A percentile compares a stretch with the other conserved stretches of the same genome.
Evolutionary conservation across 768 basidiomycete species (phyloP).

Genomic region (Auricularia sp.): DNA sequence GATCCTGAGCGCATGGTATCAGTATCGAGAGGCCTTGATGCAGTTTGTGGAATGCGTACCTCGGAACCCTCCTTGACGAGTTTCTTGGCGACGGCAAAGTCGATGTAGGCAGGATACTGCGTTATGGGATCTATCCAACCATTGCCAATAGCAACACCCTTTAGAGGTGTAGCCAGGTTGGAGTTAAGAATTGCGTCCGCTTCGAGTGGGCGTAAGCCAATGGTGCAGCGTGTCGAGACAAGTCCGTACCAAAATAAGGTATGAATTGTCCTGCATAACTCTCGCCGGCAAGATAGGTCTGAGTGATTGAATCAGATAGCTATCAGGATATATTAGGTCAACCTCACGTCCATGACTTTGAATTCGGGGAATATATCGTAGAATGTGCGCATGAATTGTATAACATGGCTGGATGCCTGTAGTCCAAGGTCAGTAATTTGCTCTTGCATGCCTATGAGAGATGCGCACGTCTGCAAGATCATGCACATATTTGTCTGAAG

Average conservation of each 20-base stretch:
- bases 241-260: constrained; percentile 72
- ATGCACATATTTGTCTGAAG: constrained; percentile 76
- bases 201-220: constrained; percentile 18
- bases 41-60: constrained; percentile 29
- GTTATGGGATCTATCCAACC: constrained; percentile 89
- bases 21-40: not conserved
- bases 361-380: constrained; percentile 90
- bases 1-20: constrained; percentile 32
- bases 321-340: constrained; percentile 1
- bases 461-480: constrained; percentile 53
- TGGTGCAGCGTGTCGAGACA: constrained; percentile 1
- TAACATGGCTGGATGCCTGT: constrained; percentile 66
- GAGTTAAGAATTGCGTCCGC: constrained; percentile 69
- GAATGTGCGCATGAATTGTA: constrained; percentile 80
- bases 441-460: not conserved
- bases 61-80: constrained; percentile 62
- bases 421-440: not conserved
- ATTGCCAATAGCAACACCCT: constrained; percentile 87
- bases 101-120: constrained; percentile 86
- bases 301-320: constrained; percentile 4
- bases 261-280: constrained; percentile 97
- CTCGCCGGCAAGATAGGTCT: constrained; percentile 96
- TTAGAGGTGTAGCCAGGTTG: constrained; percentile 48
- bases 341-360: constrained; percentile 63
- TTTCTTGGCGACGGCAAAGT: constrained; percentile 72